Base-by-base conservation (phyloP, 441 rosid species). In the Syzygium malaccense region DNA sequence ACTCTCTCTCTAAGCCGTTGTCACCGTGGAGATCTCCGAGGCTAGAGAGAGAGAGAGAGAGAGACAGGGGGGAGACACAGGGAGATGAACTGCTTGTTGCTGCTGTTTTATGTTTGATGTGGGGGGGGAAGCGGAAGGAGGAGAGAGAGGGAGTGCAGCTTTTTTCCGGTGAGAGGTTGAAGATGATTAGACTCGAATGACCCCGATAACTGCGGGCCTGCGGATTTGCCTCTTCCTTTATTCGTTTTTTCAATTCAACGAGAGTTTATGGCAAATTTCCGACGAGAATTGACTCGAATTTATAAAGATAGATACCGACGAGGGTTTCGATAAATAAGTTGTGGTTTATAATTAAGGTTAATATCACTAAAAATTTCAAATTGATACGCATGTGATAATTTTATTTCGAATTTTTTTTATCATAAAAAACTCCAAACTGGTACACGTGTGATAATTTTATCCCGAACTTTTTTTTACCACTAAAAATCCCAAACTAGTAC, bases 251-350 rank as follows among this genome's bases (percentile, higher is more conserved):
- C 53, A 49, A 49, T 55, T 19, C 8, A 7, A 56, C 23, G 26
- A 3, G 58, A 56, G 19, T 19, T 55, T 7, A 55, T 3, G 3
- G 6, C 19, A 0, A 2, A 19, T 55, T 55, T 19, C 20, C 8
- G 56, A 5, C 56, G 56, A 19, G 7, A 55, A 55, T 55, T 19
- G 19, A 19, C 57, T 41, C 45, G 45, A 41, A 7, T 7, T 41
- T 41, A 41, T 7, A 4, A 23, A 1, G 4, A 25, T 3, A 10
- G 23, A 57, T 10, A 25, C 0, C 0, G 0, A 28, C 5, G 33
- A 60, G 0, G 2, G 28, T 14, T 60, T 68, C 26, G 23, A 68
- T 13, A 33, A 32, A 5, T 33, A 10, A 19, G 19, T 33, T 5
- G 7, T 19, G 14, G 10, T 68, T 18, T n/a, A 62, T 14, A 7